A percentile compares a stretch with the other conserved stretches of the same genome.
Conservation (phyloP, 106 monocot species). For the Dioscorea zingiberensis region DNA sequence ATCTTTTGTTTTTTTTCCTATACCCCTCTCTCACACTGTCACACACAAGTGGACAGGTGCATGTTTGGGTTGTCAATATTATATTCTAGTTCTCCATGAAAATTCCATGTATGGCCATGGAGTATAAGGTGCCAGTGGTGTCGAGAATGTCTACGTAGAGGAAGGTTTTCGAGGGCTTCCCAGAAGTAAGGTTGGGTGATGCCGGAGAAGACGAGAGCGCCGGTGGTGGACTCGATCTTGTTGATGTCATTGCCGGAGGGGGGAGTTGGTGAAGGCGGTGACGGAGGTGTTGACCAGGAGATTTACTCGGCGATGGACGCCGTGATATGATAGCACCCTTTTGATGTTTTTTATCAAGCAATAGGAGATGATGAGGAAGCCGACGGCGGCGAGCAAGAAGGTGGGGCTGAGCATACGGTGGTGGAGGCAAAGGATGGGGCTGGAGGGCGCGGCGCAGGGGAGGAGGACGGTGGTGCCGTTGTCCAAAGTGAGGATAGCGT, state of each 20-base stretch:
- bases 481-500: constrained; percentile 28
- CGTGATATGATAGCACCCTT: constrained; percentile 81
- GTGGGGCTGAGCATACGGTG: constrained; percentile 56
- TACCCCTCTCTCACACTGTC: too few relatives aligned
- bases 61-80: too few relatives aligned
- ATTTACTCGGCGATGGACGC: constrained; percentile 56
- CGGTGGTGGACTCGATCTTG: constrained; percentile 52
- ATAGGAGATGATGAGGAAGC: constrained; percentile 56
- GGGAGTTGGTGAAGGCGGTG: constrained; percentile 56
- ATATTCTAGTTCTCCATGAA: too few relatives aligned
- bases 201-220: constrained; percentile 47
- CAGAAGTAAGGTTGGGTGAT: constrained; percentile 39
- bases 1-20: too few relatives aligned
- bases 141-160: constrained; percentile 70
- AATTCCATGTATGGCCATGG: too few relatives aligned
- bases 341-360: constrained; percentile 54
- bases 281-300: constrained; percentile 56
- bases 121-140: constrained; percentile 66
- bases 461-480: constrained; percentile 48
- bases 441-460: constrained; percentile 46
- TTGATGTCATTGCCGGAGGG: constrained; percentile 47
- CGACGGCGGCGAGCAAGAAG: constrained; percentile 60
- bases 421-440: constrained; percentile 42
- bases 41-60: too few relatives aligned
- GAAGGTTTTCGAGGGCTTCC: constrained; percentile 59